Evolutionary conservation across 352 stramenopile genomes (phyloP).

Genomic region (Globisporangium polare): DNA sequence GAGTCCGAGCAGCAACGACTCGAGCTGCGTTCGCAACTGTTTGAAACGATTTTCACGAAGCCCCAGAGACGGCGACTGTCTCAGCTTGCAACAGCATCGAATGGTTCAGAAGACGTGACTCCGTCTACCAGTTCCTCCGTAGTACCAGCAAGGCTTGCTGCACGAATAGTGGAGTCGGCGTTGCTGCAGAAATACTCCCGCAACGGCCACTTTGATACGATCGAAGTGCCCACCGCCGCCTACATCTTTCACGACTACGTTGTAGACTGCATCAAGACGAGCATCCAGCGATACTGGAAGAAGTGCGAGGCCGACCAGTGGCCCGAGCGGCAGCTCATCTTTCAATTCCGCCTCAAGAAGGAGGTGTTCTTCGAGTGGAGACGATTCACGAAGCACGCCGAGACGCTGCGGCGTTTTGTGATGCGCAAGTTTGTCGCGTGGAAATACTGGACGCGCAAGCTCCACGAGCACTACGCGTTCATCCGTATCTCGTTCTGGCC

Average conservation of each 20-base stretch:
- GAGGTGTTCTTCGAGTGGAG: conserved; percentile 46
- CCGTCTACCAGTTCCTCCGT: background rate
- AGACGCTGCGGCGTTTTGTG: conserved; percentile 31
- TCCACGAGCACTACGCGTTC: conserved; percentile 49
- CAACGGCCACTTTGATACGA: conserved; percentile 72
- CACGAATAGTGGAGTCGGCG: conserved; percentile 46
- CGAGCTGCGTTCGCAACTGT: conserved; percentile 42
- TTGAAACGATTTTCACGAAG: conserved; percentile 66
- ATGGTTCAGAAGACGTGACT: background rate
- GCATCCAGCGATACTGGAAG: conserved; percentile 35
- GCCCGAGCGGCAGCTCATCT: conserved; percentile 57
- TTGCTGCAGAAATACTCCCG: conserved; percentile 78
- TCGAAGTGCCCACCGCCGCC: conserved; percentile 36
- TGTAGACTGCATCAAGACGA: conserved; percentile 44
- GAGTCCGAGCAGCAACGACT: conserved; percentile 41
- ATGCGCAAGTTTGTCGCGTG: conserved; percentile 65
- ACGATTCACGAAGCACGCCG: conserved; percentile 35
- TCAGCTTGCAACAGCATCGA: conserved; percentile 1
- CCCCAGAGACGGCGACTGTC: conserved; percentile 31
- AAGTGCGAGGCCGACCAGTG: conserved; percentile 39
- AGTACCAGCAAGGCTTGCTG: conserved; percentile 38
- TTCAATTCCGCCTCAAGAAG: conserved; percentile 58
- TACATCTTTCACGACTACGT: conserved; percentile 62
- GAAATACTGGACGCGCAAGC: conserved; percentile 47
- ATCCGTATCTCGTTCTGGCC: conserved; percentile 71